These are phyloP conservation scores for Phytophthora citrophthora DNA, from an alignment of 352 stramenopile genomes.

Conservation along the genomic window DNA sequence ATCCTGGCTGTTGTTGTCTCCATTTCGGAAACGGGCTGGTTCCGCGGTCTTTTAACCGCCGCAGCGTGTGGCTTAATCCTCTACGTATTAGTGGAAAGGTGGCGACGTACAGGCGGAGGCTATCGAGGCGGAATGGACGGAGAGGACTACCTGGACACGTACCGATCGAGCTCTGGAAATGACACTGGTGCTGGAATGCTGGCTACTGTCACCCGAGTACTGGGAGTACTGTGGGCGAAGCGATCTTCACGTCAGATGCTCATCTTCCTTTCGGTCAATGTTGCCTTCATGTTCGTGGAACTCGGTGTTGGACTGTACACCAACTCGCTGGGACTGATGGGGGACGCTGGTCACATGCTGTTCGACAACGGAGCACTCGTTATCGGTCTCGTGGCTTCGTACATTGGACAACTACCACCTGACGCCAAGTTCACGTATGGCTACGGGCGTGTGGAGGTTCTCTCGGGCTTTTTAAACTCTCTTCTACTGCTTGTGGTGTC, in stretches of 20 bases:
- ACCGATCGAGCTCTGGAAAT: constrained; percentile 21
- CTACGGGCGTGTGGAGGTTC: constrained; percentile 86
- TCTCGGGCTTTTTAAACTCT: constrained; percentile 90
- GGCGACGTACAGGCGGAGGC: constrained; percentile 11
- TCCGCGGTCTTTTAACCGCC: constrained; percentile 49
- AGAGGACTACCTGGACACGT: constrained; percentile 53
- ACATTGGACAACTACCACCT: constrained; percentile 77
- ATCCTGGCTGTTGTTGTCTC: constrained; percentile 44
- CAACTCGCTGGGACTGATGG: constrained; percentile 87
- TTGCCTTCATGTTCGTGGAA: constrained; percentile 90
- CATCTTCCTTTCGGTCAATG: constrained; percentile 81
- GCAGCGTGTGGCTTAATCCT: constrained; percentile 55
- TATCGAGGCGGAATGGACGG: constrained; percentile 12
- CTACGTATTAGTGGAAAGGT: constrained; percentile 50
- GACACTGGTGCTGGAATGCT: not conserved
- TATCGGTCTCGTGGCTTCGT: constrained; percentile 86
- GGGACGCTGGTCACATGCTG: constrained; percentile 90
- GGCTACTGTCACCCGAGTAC: constrained; percentile 23
- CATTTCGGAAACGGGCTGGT: constrained; percentile 54
- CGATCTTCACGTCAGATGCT: constrained; percentile 81
- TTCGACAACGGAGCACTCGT: constrained; percentile 88
- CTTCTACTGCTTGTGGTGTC: constrained; percentile 86
- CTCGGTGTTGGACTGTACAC: constrained; percentile 83
- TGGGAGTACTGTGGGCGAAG: constrained; percentile 55
- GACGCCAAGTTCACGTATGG: constrained; percentile 85